Percentiles rank a stretch among this genome's conserved stretches.
These are phyloP conservation scores for Lactifluus pinguis DNA, from an alignment of 768 basidiomycete genomes.

Conservation along the genomic window DNA sequence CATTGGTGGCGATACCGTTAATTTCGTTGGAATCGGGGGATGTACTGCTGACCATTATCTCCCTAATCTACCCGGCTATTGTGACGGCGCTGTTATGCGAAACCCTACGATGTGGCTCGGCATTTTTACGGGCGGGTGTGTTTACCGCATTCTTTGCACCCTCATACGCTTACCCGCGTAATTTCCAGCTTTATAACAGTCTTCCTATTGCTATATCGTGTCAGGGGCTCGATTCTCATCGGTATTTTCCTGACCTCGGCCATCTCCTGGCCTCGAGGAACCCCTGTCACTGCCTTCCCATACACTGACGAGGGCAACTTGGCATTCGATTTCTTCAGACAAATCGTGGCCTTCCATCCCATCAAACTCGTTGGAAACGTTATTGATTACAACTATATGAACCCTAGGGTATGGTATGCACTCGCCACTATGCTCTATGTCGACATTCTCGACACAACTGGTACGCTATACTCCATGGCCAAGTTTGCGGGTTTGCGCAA, in stretches of 20 bases:
- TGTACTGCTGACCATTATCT: constrained; percentile 46
- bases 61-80: constrained; percentile 46
- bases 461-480: constrained; percentile 85
- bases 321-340: constrained; percentile 76
- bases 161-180: background rate
- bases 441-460: constrained; percentile 58
- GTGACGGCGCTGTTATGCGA: constrained; percentile 52
- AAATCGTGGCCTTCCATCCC: constrained; percentile 69
- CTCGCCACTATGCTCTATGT: constrained; percentile 86
- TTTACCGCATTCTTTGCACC: background rate
- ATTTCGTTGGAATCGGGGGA: constrained; percentile 69
- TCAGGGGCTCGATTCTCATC: constrained; percentile 74
- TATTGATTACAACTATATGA: constrained; percentile 37
- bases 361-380: constrained; percentile 54
- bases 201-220: constrained; percentile 74
- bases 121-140: constrained; percentile 73
- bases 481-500: constrained; percentile 86
- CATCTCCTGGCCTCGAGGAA: constrained; percentile 83
- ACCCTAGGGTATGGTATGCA: constrained; percentile 79
- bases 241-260: constrained; percentile 80
- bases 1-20: constrained; percentile 62
- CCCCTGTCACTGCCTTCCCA: constrained; percentile 75
- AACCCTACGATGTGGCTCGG: constrained; percentile 85
- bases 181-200: constrained; percentile 56
- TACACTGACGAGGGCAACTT: constrained; percentile 57